A percentile compares a stretch with the other conserved stretches of the same genome.
These are phyloP conservation scores for Globisporangium cylindrosporum DNA, from an alignment of 352 stramenopile genomes.

Conservation along the genomic window DNA sequence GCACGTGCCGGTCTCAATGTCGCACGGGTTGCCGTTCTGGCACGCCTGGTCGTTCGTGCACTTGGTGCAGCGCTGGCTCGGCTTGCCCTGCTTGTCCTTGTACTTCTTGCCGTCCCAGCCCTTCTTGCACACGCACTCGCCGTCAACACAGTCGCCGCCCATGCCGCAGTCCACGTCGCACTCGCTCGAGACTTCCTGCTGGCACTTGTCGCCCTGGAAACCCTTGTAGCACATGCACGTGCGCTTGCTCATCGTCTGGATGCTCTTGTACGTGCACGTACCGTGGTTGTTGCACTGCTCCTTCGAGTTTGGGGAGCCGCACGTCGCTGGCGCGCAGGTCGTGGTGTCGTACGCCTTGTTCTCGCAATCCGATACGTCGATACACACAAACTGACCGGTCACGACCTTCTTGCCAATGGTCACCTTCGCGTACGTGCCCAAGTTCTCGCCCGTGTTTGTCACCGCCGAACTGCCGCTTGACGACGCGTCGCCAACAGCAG, in stretches of 20 bases:
- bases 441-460: constrained; percentile 25
- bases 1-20: constrained; percentile 24
- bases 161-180: constrained; percentile 38
- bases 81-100: constrained; percentile 26
- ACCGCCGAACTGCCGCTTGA: constrained; percentile 1
- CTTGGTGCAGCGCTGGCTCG: constrained; percentile 30
- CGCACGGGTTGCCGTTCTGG: constrained; percentile 30
- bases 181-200: constrained; percentile 22
- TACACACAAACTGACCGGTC: constrained; percentile 46
- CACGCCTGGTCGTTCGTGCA: constrained; percentile 37
- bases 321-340: constrained; percentile 29
- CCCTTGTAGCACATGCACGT: constrained; percentile 54
- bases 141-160: constrained; percentile 32
- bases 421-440: constrained; percentile 43
- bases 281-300: constrained; percentile 65
- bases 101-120: constrained; percentile 33
- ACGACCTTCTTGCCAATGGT: constrained; percentile 52
- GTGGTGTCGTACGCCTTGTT: constrained; percentile 43
- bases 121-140: constrained; percentile 31
- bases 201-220: constrained; percentile 28
- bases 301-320: constrained; percentile 38
- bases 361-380: constrained; percentile 58
- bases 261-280: constrained; percentile 69
- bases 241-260: constrained; percentile 55
- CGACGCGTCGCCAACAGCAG: constrained; percentile 11